Evolutionary conservation across 768 basidiomycete species (phyloP).

Genomic region (Daedaleopsis sinensis): DNA sequence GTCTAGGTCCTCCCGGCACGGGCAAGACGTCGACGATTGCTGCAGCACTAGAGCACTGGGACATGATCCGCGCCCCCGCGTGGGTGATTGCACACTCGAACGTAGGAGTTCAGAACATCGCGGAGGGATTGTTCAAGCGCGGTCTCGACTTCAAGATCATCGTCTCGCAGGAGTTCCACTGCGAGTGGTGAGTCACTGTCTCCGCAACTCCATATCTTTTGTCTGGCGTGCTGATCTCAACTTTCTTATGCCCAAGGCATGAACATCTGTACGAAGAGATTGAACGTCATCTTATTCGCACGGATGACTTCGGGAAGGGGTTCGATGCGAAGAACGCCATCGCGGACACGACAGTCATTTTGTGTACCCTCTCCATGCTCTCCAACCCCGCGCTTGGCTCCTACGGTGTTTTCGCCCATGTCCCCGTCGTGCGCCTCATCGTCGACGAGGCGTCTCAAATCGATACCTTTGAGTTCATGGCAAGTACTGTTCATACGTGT

Average conservation of each 20-base stretch:
- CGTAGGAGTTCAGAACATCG: slow-evolving; percentile 86
- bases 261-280: slow-evolving; percentile 49
- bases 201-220: background rate
- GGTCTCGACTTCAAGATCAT: slow-evolving; percentile 61
- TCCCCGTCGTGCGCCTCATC: slow-evolving; percentile 42
- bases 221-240: too few relatives aligned
- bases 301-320: slow-evolving; percentile 32
- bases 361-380: slow-evolving; percentile 54
- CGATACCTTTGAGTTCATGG: slow-evolving; percentile 29
- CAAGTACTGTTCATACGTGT: background rate
- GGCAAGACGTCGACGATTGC: slow-evolving; percentile 50
- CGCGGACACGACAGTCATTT: slow-evolving; percentile 37
- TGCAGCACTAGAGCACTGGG: slow-evolving; percentile 29
- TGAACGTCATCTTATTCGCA: slow-evolving; percentile 38
- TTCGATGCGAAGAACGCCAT: slow-evolving; percentile 30
- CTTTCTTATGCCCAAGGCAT: slow-evolving; percentile 39
- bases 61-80: slow-evolving; percentile 28
- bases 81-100: slow-evolving; percentile 85
- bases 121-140: slow-evolving; percentile 62
- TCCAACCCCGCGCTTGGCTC: slow-evolving; percentile 27
- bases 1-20: slow-evolving; percentile 42
- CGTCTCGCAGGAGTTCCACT: slow-evolving; percentile 32
- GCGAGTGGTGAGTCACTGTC: slow-evolving; percentile 28
- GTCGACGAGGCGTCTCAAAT: slow-evolving; percentile 55
- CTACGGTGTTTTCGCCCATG: slow-evolving; percentile 23